phyloP scores from a whole-genome alignment of 2,329 filamentous ascomycete species.

The Metarhizium brunneum region DNA sequence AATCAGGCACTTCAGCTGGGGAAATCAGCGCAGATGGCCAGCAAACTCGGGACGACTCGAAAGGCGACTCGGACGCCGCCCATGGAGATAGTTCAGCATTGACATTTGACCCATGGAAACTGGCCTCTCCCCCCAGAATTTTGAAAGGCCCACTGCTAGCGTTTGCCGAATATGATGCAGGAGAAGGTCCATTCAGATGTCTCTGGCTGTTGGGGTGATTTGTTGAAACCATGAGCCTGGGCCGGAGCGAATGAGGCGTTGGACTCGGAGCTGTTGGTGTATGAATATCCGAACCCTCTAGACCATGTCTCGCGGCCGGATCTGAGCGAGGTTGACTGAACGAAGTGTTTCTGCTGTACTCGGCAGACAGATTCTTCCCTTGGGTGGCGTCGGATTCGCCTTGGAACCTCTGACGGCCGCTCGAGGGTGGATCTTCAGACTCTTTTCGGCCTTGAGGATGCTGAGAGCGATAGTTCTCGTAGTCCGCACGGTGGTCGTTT shows the following conservation, averaged over 20 bases:
- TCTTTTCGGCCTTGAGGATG: not conserved
- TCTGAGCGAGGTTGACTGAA: not conserved
- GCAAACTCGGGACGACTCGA: not conserved
- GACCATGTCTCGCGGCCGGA: not conserved
- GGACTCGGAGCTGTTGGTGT: not conserved
- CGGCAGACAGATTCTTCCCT: not conserved
- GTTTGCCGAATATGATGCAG: not conserved
- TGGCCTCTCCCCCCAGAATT: not conserved
- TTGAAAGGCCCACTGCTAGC: not conserved
- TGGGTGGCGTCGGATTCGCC: not conserved
- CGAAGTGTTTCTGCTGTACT: not conserved
- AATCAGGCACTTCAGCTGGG: not conserved
- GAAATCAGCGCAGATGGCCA: not conserved
- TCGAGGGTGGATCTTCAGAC: not conserved
- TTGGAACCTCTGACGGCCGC: not conserved
- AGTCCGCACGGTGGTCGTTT: not conserved
- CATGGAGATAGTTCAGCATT: not conserved
- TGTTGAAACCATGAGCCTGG: not conserved
- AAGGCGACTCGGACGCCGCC: not conserved
- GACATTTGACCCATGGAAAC: not conserved
- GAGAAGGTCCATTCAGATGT: not conserved
- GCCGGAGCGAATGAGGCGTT: not conserved
- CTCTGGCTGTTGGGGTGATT: not conserved
- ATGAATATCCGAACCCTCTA: not conserved
- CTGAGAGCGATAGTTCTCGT: not conserved